phyloP scores from a whole-genome alignment of 2,329 filamentous ascomycete species.

The Volutella citrinella region DNA sequence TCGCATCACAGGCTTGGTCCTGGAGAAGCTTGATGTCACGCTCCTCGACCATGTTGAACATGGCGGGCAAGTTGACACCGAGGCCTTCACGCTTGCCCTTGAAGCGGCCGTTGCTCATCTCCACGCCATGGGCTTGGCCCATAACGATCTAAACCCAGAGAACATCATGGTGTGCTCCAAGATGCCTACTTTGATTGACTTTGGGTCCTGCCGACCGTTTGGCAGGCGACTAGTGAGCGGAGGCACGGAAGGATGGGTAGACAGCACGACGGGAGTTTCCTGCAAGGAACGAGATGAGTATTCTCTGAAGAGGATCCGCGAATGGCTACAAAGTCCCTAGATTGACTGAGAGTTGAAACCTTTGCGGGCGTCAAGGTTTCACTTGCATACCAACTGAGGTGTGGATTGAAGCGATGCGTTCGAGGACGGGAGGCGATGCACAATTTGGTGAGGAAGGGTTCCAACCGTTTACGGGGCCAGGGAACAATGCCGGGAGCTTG shows the following conservation, averaged over 20 bases:
- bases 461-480: too few relatives aligned
- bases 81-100: slow-evolving; percentile 6
- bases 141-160: slow-evolving; percentile 18
- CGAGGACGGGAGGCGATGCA: too few relatives aligned
- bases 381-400: too few relatives aligned
- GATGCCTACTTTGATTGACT: slow-evolving; percentile 16
- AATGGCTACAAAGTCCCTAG: slow-evolving; percentile 12
- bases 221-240: slow-evolving; percentile 3
- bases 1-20: slow-evolving; percentile 8
- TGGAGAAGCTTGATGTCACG: slow-evolving; percentile 5
- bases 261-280: slow-evolving; percentile 13
- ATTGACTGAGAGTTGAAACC: too few relatives aligned
- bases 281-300: slow-evolving; percentile 12
- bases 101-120: slow-evolving; percentile 12
- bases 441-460: too few relatives aligned
- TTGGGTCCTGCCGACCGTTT: slow-evolving; percentile 11
- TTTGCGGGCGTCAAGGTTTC: too few relatives aligned
- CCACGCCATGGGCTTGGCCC: slow-evolving; percentile 15
- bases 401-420: too few relatives aligned
- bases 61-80: slow-evolving; percentile 9
- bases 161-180: slow-evolving; percentile 17
- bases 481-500: too few relatives aligned
- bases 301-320: slow-evolving; percentile 9
- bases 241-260: slow-evolving; percentile 14
- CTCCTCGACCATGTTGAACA: not conserved